Evolutionary conservation across 495 filamentous ascomycete species (phyloP).

Genomic region (Tetracladium setigerum): DNA sequence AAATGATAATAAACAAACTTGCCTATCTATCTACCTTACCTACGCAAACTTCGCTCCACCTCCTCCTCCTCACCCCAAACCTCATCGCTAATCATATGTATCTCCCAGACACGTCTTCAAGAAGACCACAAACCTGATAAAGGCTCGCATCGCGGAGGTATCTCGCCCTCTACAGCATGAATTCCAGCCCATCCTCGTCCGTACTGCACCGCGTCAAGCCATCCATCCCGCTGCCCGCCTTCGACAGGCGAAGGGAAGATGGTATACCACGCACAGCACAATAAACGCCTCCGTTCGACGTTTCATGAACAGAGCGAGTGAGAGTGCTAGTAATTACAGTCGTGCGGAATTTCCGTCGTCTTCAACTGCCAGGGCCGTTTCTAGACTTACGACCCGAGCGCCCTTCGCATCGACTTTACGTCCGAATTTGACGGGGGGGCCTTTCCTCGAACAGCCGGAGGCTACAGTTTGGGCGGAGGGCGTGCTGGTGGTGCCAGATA

Average conservation of each 20-base stretch:
- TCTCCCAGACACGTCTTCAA: conserved; percentile 49
- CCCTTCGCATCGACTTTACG: conserved; percentile 88
- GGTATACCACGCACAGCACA: conserved; percentile 62
- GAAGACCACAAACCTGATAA: conserved; percentile 54
- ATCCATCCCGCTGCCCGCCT: conserved; percentile 65
- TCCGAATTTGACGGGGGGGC: conserved; percentile 86
- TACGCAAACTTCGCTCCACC: neutral
- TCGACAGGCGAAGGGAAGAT: conserved; percentile 61
- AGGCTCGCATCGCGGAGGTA: conserved; percentile 50
- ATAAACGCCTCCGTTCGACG: conserved; percentile 48
- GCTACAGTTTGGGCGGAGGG: conserved; percentile 66
- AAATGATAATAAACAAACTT: neutral
- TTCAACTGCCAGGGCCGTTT: conserved; percentile 55
- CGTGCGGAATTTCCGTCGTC: conserved; percentile 60
- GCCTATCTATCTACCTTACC: neutral
- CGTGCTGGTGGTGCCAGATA: conserved; percentile 67
- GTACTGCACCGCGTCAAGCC: conserved; percentile 54
- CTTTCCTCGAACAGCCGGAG: conserved; percentile 75
- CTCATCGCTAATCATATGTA: conserved; percentile 7
- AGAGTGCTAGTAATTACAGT: conserved; percentile 38
- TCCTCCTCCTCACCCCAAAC: neutral
- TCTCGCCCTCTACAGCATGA: conserved; percentile 38
- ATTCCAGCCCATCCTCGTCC: conserved; percentile 41
- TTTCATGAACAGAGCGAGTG: conserved; percentile 49
- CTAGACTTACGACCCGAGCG: conserved; percentile 58